A percentile compares a stretch with the other conserved stretches of the same genome.
Evolutionary conservation across 164 flowering plant genomes (phyloP).

Genomic region (Warburgia ugandensis): DNA sequence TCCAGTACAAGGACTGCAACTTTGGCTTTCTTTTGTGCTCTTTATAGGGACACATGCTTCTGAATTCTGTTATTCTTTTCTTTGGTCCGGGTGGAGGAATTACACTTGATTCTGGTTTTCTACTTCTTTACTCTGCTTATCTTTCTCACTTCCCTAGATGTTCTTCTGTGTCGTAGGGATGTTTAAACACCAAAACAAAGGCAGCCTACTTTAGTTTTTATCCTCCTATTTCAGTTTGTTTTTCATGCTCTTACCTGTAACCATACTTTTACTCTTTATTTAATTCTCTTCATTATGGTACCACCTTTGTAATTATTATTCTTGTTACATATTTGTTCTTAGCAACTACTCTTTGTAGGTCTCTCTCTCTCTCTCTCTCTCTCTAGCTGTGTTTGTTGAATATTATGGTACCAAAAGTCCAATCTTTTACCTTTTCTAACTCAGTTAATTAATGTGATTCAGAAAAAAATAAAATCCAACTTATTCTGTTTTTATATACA

Average conservation of each 20-base stretch:
- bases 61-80: slow-evolving; percentile 46
- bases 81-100: slow-evolving; percentile 39
- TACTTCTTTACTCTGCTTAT: slow-evolving; percentile 44
- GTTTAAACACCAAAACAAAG: slow-evolving; percentile 20
- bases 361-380: neutral
- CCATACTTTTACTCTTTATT: too few species aligned
- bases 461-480: too few species aligned
- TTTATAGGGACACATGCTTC: slow-evolving; percentile 14
- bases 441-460: too few species aligned
- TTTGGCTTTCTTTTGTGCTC: slow-evolving; percentile 34
- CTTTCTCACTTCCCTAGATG: slow-evolving; percentile 91
- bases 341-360: too few species aligned
- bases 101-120: slow-evolving; percentile 48
- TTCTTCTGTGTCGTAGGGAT: slow-evolving; percentile 35
- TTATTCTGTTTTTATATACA: too few species aligned
- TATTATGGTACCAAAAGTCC: too few species aligned
- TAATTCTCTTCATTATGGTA: too few species aligned
- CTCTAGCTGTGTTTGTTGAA: too few species aligned
- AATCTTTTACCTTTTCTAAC: neutral
- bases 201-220: slow-evolving; percentile 19
- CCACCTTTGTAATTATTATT: too few species aligned
- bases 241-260: too few species aligned
- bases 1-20: slow-evolving; percentile 71
- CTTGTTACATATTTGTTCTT: too few species aligned
- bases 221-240: too few species aligned